A percentile compares a stretch with the other conserved stretches of the same genome.
Conservation (phyloP, 257 asterid genomes). For the Gentiana straminea region DNA sequence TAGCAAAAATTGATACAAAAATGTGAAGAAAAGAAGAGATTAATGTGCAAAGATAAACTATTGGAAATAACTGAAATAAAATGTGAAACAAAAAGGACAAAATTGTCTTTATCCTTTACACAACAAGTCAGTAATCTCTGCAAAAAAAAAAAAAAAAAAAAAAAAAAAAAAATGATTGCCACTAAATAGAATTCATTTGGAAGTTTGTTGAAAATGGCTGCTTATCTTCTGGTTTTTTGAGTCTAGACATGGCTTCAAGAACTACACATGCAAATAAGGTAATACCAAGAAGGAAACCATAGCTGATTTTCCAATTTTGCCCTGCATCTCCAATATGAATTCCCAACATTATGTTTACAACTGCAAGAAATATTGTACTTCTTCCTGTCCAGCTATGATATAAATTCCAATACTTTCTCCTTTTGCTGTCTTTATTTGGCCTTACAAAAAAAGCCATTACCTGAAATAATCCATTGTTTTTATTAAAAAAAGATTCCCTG, state of each 20-base stretch:
- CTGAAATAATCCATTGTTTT: conserved; percentile 15
- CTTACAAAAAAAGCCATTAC: conserved; percentile 64
- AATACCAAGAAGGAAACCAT: conserved; percentile 54
- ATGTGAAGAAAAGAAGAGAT: no score
- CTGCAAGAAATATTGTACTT: conserved; percentile 60
- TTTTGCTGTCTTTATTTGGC: conserved; percentile 61
- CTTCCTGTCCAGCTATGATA: conserved; percentile 72
- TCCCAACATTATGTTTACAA: conserved; percentile 59
- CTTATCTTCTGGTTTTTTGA: conserved; percentile 26
- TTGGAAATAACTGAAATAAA: no score
- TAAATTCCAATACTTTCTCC: conserved; percentile 55
- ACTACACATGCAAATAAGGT: conserved; percentile 35
- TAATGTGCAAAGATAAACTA: no score
- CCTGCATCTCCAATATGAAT: conserved; percentile 62
- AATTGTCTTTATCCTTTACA: no score
- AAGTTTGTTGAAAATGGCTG: conserved; percentile 30
- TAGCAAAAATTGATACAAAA: no score
- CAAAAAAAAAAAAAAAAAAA: no score
- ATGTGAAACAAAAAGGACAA: no score
- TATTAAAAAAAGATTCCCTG: no score
- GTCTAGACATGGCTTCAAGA: conserved; percentile 48
- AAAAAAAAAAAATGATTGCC: background rate
- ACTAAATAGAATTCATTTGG: conserved; percentile 35
- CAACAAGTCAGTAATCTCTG: no score
- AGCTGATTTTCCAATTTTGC: conserved; percentile 53